Evolutionary conservation across 1,284 basidiomycete genomes (phyloP).

Genomic region (Leucoagaricus sp.): DNA sequence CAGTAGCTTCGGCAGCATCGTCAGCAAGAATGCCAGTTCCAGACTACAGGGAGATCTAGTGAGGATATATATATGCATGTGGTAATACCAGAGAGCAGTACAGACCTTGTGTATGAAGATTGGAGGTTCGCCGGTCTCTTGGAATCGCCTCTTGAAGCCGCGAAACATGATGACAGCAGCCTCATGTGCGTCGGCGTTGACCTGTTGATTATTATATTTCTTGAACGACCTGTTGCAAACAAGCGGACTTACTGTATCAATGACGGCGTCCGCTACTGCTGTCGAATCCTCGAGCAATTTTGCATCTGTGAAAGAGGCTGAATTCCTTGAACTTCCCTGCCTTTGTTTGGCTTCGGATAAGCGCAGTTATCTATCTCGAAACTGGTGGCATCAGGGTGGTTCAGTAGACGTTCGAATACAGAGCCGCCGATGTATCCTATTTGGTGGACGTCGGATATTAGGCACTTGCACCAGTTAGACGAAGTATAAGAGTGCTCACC

Average conservation of each 20-base stretch:
- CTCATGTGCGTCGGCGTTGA: constrained; percentile 41
- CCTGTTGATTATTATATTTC: constrained; percentile 31
- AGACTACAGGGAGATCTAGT: constrained; percentile 32
- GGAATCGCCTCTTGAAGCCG: constrained; percentile 39
- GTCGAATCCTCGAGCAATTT: constrained; percentile 37
- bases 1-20: constrained; percentile 38
- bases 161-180: constrained; percentile 40
- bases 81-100: not conserved
- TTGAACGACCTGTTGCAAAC: not conserved
- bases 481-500: constrained; percentile 26
- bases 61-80: not conserved
- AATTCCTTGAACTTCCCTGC: constrained; percentile 33
- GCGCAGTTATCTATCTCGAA: constrained; percentile 43
- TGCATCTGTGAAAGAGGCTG: constrained; percentile 36
- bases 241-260: constrained; percentile 40
- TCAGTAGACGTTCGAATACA: constrained; percentile 45
- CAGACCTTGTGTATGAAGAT: constrained; percentile 49
- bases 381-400: constrained; percentile 38
- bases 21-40: constrained; percentile 47
- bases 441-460: not conserved
- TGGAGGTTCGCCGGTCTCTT: constrained; percentile 34
- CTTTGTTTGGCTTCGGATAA: constrained; percentile 43
- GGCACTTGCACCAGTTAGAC: not conserved
- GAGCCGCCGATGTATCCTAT: constrained; percentile 58
- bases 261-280: constrained; percentile 46